Base-by-base conservation (phyloP, 1,284 basidiomycete genomes). In the Fistulina hepatica region DNA sequence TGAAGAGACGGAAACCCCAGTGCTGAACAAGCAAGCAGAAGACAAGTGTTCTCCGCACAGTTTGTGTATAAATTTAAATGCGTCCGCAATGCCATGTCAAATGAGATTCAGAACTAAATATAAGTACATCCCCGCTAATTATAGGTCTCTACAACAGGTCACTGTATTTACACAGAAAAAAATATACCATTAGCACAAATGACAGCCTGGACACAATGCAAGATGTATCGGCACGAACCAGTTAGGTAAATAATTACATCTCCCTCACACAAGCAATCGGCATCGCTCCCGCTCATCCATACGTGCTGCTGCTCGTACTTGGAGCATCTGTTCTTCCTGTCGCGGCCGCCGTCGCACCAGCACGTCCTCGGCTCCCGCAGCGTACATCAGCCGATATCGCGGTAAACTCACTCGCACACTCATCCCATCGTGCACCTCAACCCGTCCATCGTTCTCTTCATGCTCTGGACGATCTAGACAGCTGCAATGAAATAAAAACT, bases 361-460 rank as follows among this genome's bases (percentile, higher is more conserved):
- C 27, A 57, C 48, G 30, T 81, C 77, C 52, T 79, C 79, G 11
- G 60, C 58, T 28, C 71, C 79, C 6, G 63, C 66, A 48, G 79
- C 81, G 53, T 83, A 88, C 60, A 83, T 66, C 43, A 90, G 57
- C 56, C 76, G 78, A 67, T 88, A 89, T 44, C 68, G 72, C 34
- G 75, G 69, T 40, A 71, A 48, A 36, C 69, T 68, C 33, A 91
- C 69, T 44, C 77, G 73, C 44, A 88, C 69, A 40, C 65, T 68
- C 58, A 82, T 59, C 35, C 58, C 56, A 37, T 55, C 57, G 4
- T 49, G 57, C 36, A 49, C 50, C 4, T 42, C 28, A 13, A 37
- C 46, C 52, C 53, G 7, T 20, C 43, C 40, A 15, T 43, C 59
- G 33, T 52, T 55, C 20, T 53, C 50, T 22, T 59, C 53, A 22